Evolutionary conservation across 257 asterid species (phyloP).

Genomic region (Nemophila menziesii): DNA sequence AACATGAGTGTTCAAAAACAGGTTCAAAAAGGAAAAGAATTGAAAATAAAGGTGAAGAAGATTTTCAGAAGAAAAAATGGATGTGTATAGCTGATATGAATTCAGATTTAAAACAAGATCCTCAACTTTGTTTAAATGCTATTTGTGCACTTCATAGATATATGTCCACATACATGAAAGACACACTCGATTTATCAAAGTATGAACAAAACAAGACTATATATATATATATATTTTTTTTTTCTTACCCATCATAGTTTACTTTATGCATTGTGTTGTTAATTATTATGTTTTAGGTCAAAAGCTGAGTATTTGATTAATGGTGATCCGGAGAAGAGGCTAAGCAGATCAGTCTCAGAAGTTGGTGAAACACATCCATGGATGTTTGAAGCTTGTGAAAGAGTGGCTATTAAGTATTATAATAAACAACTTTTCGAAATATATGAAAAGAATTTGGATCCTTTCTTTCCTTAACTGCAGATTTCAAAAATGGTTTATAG

Average conservation of each 20-base stretch:
- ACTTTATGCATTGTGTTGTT: neutral
- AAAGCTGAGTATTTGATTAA: neutral
- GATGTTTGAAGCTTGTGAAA: slow-evolving; percentile 5
- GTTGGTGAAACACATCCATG: neutral
- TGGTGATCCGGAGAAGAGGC: neutral
- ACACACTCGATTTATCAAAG: too few relatives aligned
- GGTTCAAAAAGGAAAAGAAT: too few relatives aligned
- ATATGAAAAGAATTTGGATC: slow-evolving; percentile 1
- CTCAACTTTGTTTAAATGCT: slow-evolving; percentile 19
- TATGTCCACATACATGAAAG: too few relatives aligned
- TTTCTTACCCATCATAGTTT: too few relatives aligned
- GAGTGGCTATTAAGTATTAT: slow-evolving; percentile 8
- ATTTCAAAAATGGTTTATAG: neutral
- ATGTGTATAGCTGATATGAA: slow-evolving; percentile 1
- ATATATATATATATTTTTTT: too few relatives aligned
- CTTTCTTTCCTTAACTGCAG: slow-evolving; percentile 1
- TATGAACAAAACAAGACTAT: too few relatives aligned
- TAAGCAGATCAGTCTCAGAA: neutral
- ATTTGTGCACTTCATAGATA: slow-evolving; percentile 27
- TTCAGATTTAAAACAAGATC: slow-evolving; percentile 14
- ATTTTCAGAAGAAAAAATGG: too few relatives aligned
- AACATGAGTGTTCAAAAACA: too few relatives aligned
- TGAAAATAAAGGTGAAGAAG: too few relatives aligned
- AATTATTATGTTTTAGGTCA: neutral
- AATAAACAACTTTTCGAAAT: slow-evolving; percentile 8